Evolutionary conservation across 2,329 filamentous ascomycete genomes (phyloP), one percentile per base, ranked within the genome.

Genomic region (Hypoxylon sp.): DNA sequence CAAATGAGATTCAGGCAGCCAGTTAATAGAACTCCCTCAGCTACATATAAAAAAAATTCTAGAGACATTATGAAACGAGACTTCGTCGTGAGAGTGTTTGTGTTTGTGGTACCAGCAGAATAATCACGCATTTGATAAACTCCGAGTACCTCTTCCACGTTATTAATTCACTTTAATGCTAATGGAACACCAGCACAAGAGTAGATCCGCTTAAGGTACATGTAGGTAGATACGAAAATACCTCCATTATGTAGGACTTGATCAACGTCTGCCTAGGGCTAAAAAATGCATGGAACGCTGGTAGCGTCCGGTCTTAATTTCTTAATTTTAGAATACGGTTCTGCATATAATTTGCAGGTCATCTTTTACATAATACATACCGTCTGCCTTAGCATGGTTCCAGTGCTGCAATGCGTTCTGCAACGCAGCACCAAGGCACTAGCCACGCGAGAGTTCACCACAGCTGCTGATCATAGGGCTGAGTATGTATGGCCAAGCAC

Each of bases 311-410:
- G 51, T 7, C 38, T 51, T 23, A 10, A 36, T 36, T 53, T 41
- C 64, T 67, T 63, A 58, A 67, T 68, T 61, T 65, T 61, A 58
- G 48, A 61, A 68, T 68, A 58, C 60, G 59, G 50, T 4, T 43
- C 28, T 9, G 46, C 17, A 41, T 51, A 38, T 58, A 11, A 49
- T 30, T 23, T 38, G 13, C 6, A n/a, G 10, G 25, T 28, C 38
- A 43, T 34, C 21, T 45, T 25, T 17, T 17, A 41, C 46, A 49
- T 30, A 14, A 25, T n/a, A 5, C 21, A 19, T 32, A 17, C 7
- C 14, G 5, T 5, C 4, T 34, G 28, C n/a, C 5, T n/a, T n/a
- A n/a, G n/a, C n/a, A n/a, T n/a, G 7, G 28, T 46, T 43, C 11
- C 38, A 43, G 10, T 43, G 17, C 4, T n/a, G 14, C 13, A 36